These are phyloP conservation scores for Fraxinus velutina DNA, from an alignment of 305 asterid genomes.

Conservation along the genomic window DNA sequence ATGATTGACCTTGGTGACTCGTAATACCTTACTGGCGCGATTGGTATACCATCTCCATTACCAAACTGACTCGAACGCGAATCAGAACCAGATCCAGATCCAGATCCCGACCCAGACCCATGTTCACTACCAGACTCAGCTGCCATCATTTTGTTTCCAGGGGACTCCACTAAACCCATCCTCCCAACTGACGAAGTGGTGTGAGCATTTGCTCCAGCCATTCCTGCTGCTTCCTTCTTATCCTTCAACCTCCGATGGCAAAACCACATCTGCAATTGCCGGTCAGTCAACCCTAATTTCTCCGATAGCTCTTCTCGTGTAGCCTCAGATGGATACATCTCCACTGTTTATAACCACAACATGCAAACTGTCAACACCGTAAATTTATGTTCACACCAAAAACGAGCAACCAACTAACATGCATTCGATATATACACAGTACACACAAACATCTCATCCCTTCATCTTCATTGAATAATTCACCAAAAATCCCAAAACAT, in stretches of 20 bases:
- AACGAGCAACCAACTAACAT: background rate
- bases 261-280: conserved; percentile 99
- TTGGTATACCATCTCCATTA: conserved; percentile 54
- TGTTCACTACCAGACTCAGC: conserved; percentile 52
- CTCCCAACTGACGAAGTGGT: conserved; percentile 40
- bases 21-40: conserved; percentile 50
- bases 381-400: background rate
- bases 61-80: conserved; percentile 69
- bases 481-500: conserved; percentile 13
- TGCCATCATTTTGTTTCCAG: conserved; percentile 50
- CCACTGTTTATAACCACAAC: conserved; percentile 56
- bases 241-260: conserved; percentile 96
- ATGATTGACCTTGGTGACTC: conserved; percentile 58
- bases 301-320: conserved; percentile 70
- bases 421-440: background rate
- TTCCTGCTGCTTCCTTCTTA: conserved; percentile 74
- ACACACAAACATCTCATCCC: background rate
- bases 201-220: conserved; percentile 52
- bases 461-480: conserved; percentile 15
- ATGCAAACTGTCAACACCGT: background rate
- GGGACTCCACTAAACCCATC: conserved; percentile 47
- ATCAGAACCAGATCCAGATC: conserved; percentile 50
- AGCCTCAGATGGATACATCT: conserved; percentile 83
- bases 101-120: conserved; percentile 43
- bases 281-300: conserved; percentile 72